phyloP scores from a whole-genome alignment of 108 stramenopile genomes.

The Cylindrotheca closterium region DNA sequence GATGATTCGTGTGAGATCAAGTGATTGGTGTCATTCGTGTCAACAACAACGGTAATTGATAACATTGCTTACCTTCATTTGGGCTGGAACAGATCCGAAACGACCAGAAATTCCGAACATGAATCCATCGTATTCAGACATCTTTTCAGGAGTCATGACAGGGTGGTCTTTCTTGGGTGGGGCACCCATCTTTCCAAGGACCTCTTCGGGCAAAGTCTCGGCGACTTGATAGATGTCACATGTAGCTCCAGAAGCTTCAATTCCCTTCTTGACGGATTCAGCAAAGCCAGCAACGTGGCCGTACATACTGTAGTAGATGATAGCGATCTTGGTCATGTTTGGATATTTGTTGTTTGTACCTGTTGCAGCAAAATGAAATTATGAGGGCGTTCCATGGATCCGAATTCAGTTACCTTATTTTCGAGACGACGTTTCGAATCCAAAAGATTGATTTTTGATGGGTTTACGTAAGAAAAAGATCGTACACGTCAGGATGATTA shows the following conservation, averaged over 20 bases:
- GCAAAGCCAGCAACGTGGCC: conserved; percentile 60
- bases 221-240: conserved; percentile 51
- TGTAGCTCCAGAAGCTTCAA: conserved; percentile 52
- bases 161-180: conserved; percentile 47
- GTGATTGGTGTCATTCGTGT: neutral
- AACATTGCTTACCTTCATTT: conserved; percentile 51
- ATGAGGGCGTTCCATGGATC: no score
- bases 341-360: neutral
- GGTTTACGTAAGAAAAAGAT: no score
- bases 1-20: neutral
- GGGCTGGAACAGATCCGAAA: conserved; percentile 62
- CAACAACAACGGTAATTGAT: conserved; percentile 1
- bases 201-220: conserved; percentile 62
- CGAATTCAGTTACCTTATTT: no score
- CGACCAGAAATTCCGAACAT: conserved; percentile 69
- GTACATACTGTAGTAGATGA: conserved; percentile 59
- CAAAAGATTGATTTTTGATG: no score
- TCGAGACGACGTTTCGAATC: no score
- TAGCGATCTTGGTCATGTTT: conserved; percentile 45
- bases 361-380: no score
- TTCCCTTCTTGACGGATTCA: conserved; percentile 41
- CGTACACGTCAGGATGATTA: no score
- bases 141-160: conserved; percentile 39
- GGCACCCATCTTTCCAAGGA: conserved; percentile 71
- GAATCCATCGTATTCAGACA: conserved; percentile 63